Evolutionary conservation across 2,329 filamentous ascomycete species (phyloP).

Genomic region (Ophiosphaerella korrae): DNA sequence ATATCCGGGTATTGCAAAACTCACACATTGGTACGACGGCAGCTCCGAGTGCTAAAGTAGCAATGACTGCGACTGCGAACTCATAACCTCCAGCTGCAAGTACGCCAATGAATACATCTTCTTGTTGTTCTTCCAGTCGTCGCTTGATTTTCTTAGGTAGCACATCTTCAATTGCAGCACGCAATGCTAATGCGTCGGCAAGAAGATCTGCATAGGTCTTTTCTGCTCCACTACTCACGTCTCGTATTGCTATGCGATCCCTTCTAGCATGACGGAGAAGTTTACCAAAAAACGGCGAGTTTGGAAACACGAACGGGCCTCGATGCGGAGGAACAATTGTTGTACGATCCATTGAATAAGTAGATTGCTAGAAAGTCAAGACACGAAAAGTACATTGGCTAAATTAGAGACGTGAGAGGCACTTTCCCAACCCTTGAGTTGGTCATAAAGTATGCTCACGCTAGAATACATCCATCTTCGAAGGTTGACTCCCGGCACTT

Average conservation of each 20-base stretch:
- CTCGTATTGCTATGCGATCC: background rate
- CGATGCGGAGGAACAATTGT: background rate
- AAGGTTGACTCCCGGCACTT: no score
- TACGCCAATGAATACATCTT: constrained; percentile 54
- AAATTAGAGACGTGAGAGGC: background rate
- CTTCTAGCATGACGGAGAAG: background rate
- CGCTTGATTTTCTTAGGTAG: background rate
- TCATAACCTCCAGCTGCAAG: constrained; percentile 55
- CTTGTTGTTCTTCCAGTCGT: constrained; percentile 21
- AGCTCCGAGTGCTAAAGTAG: constrained; percentile 53
- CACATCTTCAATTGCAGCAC: background rate
- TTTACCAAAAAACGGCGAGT: background rate
- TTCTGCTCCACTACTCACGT: background rate
- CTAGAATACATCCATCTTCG: no score
- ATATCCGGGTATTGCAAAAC: background rate
- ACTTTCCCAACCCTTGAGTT: no score
- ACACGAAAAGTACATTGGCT: background rate
- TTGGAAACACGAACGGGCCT: background rate
- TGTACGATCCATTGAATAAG: background rate
- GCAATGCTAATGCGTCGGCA: background rate
- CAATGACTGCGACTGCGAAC: constrained; percentile 54
- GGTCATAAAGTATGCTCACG: no score
- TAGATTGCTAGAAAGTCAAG: background rate
- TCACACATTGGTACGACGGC: constrained; percentile 52
- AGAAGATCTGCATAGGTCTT: background rate